Percentiles rank a stretch among this genome's conserved stretches.
Evolutionary conservation across 108 stramenopile species (phyloP).

Genomic region (Nannochloropsis salina): DNA sequence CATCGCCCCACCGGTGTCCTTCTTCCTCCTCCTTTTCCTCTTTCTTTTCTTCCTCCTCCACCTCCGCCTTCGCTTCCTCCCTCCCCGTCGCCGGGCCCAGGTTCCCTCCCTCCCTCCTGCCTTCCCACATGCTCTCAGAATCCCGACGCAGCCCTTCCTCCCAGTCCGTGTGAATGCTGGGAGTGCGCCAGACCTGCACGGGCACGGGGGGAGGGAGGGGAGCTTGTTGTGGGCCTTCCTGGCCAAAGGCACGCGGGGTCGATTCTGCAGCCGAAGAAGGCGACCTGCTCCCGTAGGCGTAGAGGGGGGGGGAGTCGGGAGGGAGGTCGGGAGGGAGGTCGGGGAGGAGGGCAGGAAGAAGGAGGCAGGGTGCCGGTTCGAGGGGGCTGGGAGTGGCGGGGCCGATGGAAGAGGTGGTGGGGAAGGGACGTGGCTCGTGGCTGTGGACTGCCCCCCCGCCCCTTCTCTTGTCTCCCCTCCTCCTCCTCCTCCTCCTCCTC

Average conservation of each 20-base stretch:
- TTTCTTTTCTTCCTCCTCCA: background rate
- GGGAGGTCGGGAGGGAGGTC: background rate
- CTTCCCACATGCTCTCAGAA: slow-evolving; percentile 12
- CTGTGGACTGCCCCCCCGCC: background rate
- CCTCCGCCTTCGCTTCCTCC: background rate
- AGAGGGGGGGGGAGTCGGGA: background rate
- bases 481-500: background rate
- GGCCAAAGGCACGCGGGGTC: no score
- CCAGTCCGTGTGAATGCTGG: background rate
- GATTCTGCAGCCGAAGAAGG: no score
- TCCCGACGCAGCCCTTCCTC: background rate
- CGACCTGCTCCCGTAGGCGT: no score
- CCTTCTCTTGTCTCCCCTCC: background rate
- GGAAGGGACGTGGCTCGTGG: background rate
- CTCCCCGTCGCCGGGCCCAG: background rate
- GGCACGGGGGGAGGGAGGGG: slow-evolving; percentile 6
- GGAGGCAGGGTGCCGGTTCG: no score
- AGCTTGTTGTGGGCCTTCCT: no score
- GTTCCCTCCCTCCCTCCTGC: slow-evolving; percentile 3
- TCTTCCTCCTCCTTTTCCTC: background rate
- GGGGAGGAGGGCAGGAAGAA: background rate
- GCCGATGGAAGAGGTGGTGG: no score
- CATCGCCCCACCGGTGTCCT: background rate
- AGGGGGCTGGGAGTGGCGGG: no score
- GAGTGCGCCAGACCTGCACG: background rate